These are phyloP conservation scores for Forsythia suspensa DNA, from an alignment of 257 asterid genomes.

Conservation along the genomic window DNA sequence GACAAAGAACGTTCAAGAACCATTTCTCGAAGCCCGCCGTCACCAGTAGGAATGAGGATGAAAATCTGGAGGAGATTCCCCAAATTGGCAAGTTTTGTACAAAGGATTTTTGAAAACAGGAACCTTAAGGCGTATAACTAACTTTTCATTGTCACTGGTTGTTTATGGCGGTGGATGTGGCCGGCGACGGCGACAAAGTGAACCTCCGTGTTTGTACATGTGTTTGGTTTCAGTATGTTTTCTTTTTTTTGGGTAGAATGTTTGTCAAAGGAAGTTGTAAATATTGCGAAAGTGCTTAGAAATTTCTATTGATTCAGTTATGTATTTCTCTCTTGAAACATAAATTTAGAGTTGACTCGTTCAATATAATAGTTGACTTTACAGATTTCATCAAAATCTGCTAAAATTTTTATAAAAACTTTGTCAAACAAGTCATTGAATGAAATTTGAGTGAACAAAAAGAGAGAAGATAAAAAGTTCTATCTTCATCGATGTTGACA, in stretches of 20 bases:
- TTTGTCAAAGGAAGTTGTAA: background rate
- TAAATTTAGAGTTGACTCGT: no score
- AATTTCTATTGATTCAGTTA: background rate
- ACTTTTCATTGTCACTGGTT: background rate
- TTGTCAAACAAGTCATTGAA: no score
- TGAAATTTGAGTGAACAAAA: no score
- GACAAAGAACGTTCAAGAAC: conserved; percentile 13
- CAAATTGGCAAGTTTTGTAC: conserved; percentile 73
- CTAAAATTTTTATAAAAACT: no score
- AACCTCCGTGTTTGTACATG: background rate
- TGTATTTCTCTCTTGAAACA: background rate
- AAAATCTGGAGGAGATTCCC: conserved; percentile 60
- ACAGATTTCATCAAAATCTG: no score
- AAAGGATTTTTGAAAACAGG: conserved; percentile 61
- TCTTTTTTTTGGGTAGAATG: no score
- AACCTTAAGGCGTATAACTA: conserved; percentile 33
- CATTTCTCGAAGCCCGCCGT: background rate
- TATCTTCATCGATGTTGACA: no score
- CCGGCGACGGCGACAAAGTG: background rate
- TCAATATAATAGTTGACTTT: no score
- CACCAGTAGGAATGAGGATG: conserved; percentile 20
- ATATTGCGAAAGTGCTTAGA: background rate
- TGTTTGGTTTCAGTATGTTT: background rate
- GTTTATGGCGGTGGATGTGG: background rate
- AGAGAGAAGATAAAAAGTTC: no score